A percentile compares a stretch with the other conserved stretches of the same genome.
phyloP scores from a whole-genome alignment of 805 yeast species.

The Candida yuanshanica region DNA sequence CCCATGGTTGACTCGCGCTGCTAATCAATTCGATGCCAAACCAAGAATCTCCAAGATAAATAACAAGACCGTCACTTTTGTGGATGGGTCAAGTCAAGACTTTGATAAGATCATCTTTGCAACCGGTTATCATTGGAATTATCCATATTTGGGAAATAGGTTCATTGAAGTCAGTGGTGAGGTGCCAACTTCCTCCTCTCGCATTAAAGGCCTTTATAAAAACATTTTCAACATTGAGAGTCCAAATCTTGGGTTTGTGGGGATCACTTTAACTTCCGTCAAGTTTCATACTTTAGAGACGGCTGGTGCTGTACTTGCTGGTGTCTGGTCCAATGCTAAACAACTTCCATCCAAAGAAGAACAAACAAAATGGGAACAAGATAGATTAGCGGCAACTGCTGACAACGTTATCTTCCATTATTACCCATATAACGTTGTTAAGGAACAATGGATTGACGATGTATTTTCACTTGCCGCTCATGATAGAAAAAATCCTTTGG shows the following conservation, averaged over 20 bases:
- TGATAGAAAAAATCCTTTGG: slow-evolving; percentile 27
- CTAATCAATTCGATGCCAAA: slow-evolving; percentile 29
- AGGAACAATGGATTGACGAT: slow-evolving; percentile 24
- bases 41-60: slow-evolving; percentile 22
- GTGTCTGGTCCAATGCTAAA: slow-evolving; percentile 42
- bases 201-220: slow-evolving; percentile 36
- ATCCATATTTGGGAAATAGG: slow-evolving; percentile 28
- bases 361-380: slow-evolving; percentile 30
- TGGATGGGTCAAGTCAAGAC: slow-evolving; percentile 28
- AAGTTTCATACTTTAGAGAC: slow-evolving; percentile 46
- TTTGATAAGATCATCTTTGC: slow-evolving; percentile 33
- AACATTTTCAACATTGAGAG: slow-evolving; percentile 40
- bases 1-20: slow-evolving; percentile 36
- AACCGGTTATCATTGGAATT: slow-evolving; percentile 39
- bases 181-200: slow-evolving; percentile 18
- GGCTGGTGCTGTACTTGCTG: slow-evolving; percentile 46
- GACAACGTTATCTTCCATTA: slow-evolving; percentile 27
- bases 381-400: slow-evolving; percentile 22
- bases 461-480: slow-evolving; percentile 23
- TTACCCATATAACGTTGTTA: slow-evolving; percentile 23
- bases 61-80: slow-evolving; percentile 25
- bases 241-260: slow-evolving; percentile 39
- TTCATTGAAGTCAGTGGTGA: slow-evolving; percentile 12
- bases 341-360: slow-evolving; percentile 35
- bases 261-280: slow-evolving; percentile 32